phyloP scores from a whole-genome alignment of 2,329 filamentous ascomycete species.

The Triangularia setosa region DNA sequence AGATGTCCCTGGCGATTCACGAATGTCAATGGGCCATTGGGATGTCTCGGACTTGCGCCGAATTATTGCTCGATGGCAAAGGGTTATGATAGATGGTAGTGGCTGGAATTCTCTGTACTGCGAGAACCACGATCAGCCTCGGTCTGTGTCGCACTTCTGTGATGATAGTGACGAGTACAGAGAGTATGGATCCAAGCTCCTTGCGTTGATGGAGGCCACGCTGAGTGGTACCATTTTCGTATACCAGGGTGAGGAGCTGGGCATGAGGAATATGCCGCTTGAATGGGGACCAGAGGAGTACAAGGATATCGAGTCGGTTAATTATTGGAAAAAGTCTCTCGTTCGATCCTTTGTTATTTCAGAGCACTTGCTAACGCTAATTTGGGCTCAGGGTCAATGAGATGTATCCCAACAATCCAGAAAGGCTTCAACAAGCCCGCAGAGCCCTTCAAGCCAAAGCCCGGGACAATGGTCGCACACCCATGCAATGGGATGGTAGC shows the following conservation, averaged over 20 bases:
- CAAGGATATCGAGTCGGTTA: conserved; percentile 47
- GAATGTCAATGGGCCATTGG: conserved; percentile 41
- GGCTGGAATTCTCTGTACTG: conserved; percentile 57
- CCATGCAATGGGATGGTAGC: conserved; percentile 60
- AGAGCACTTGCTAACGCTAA: neutral
- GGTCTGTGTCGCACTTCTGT: conserved; percentile 51
- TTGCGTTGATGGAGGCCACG: conserved; percentile 45
- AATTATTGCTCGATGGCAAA: conserved; percentile 36
- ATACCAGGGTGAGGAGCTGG: conserved; percentile 60
- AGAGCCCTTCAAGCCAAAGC: conserved; percentile 55
- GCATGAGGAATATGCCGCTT: conserved; percentile 51
- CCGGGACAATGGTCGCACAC: conserved; percentile 63
- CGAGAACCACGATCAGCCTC: conserved; percentile 60
- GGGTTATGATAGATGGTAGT: conserved; percentile 38
- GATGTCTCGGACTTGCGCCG: neutral
- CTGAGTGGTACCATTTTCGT: conserved; percentile 53
- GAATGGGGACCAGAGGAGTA: conserved; percentile 47
- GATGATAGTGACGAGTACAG: conserved; percentile 42
- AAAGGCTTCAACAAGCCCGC: conserved; percentile 44
- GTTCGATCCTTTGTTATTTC: neutral
- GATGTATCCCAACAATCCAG: conserved; percentile 29
- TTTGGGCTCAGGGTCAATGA: neutral
- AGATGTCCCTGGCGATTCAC: conserved; percentile 45
- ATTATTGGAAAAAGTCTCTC: conserved; percentile 38
- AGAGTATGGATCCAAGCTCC: conserved; percentile 48